phyloP scores from a whole-genome alignment of 2,329 filamentous ascomycete species.

The Purpureocillium takamizusanense region DNA sequence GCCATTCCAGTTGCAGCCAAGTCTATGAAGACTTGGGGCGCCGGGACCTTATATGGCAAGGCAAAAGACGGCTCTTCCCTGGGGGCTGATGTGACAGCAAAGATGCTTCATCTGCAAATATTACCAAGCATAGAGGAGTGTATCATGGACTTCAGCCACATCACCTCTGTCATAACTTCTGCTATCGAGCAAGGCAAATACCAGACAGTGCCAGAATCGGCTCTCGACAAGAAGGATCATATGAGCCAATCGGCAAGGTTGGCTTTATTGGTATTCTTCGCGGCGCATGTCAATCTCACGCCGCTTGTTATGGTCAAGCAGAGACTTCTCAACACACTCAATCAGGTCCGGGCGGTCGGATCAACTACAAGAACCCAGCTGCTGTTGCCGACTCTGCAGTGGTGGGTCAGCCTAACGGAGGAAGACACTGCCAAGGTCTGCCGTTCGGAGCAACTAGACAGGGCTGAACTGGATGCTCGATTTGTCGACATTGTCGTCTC shows the following conservation, averaged over 20 bases:
- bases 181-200: constrained; percentile 32
- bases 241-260: constrained; percentile 53
- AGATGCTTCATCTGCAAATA: constrained; percentile 58
- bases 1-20: constrained; percentile 23
- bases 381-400: constrained; percentile 64
- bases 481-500: constrained; percentile 44
- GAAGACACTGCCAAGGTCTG: constrained; percentile 37
- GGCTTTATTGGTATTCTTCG: constrained; percentile 62
- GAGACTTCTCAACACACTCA: constrained; percentile 62
- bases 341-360: constrained; percentile 64
- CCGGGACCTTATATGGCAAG: constrained; percentile 56
- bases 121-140: constrained; percentile 76
- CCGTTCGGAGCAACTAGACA: constrained; percentile 30
- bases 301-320: constrained; percentile 63
- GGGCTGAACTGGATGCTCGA: constrained; percentile 28
- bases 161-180: constrained; percentile 50
- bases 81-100: constrained; percentile 44
- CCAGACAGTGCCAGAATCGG: constrained; percentile 18
- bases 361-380: constrained; percentile 60
- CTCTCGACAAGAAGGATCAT: constrained; percentile 42
- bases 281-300: constrained; percentile 60
- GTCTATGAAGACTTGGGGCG: constrained; percentile 46
- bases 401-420: constrained; percentile 53
- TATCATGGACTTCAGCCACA: constrained; percentile 65
- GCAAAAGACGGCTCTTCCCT: constrained; percentile 42